These are phyloP conservation scores for Centaurea solstitialis DNA, from an alignment of 129 eudicot genomes.

Conservation along the genomic window DNA sequence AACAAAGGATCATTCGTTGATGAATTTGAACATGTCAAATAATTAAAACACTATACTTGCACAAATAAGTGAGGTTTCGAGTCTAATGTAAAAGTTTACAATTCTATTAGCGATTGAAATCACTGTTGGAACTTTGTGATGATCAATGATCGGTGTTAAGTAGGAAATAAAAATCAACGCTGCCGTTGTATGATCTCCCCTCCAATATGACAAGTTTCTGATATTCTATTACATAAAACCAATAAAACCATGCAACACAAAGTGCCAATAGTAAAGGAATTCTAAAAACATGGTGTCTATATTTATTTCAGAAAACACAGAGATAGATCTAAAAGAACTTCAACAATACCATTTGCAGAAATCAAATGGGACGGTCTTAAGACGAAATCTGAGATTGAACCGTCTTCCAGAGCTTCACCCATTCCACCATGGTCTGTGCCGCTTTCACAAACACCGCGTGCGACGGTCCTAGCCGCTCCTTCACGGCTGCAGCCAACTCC, in stretches of 20 bases:
- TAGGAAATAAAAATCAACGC: background rate
- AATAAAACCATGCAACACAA: background rate
- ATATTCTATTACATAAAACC: background rate
- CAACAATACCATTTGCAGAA: background rate
- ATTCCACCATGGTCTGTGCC: constrained; percentile 74
- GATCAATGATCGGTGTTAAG: background rate
- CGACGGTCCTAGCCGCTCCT: constrained; percentile 51
- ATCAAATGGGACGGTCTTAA: background rate
- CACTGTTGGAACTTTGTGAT: background rate
- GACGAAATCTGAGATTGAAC: constrained; percentile 33
- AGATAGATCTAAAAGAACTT: background rate
- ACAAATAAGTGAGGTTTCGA: too few species aligned
- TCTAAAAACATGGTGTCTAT: background rate
- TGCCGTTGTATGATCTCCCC: background rate
- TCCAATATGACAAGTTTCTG: background rate
- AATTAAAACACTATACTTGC: too few species aligned
- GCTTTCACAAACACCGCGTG: constrained; percentile 57
- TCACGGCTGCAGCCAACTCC: constrained; percentile 74
- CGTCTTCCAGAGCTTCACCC: constrained; percentile 86
- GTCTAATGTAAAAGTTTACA: too few species aligned
- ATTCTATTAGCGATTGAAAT: too few species aligned
- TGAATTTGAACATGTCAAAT: too few species aligned
- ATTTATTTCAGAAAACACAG: constrained; percentile 2
- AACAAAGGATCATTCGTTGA: too few species aligned
- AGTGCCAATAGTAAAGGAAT: background rate